Conservation (phyloP, 2,329 filamentous ascomycete species). For the Parafenestella ontariensis region DNA sequence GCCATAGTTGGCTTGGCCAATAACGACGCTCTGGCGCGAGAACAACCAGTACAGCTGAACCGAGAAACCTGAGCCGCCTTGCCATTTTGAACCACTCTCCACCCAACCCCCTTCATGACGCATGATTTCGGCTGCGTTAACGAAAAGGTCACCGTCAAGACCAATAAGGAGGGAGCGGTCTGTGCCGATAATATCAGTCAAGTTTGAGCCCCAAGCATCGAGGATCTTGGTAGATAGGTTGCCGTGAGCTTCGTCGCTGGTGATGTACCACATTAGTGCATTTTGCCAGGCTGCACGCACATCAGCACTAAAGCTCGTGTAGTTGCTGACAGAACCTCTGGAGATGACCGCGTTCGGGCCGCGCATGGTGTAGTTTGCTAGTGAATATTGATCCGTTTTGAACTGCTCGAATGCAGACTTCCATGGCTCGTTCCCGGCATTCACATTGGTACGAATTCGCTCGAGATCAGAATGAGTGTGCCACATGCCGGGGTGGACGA, state of each 20-base stretch:
- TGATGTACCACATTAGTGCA: constrained; percentile 55
- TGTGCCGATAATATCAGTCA: constrained; percentile 45
- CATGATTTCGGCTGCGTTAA: constrained; percentile 56
- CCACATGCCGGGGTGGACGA: constrained; percentile 32
- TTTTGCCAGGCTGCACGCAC: constrained; percentile 52
- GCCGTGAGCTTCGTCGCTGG: constrained; percentile 47
- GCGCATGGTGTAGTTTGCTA: constrained; percentile 35
- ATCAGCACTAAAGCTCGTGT: constrained; percentile 48
- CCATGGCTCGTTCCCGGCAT: constrained; percentile 26
- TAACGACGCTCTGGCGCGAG: constrained; percentile 46
- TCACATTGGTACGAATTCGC: constrained; percentile 20
- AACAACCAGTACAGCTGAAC: constrained; percentile 55
- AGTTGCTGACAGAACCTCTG: constrained; percentile 47
- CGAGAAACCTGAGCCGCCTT: constrained; percentile 49
- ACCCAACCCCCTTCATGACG: constrained; percentile 53
- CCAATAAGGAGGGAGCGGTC: constrained; percentile 50
- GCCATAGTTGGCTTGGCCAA: constrained; percentile 55
- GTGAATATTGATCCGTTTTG: constrained; percentile 7
- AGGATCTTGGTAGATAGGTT: constrained; percentile 46
- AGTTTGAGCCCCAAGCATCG: constrained; percentile 46
- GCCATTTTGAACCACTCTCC: constrained; percentile 43
- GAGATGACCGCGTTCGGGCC: constrained; percentile 42
- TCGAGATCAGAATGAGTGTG: constrained; percentile 33
- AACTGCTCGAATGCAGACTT: constrained; percentile 5
- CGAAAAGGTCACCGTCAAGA: constrained; percentile 51